phyloP scores from a whole-genome alignment of 2,329 filamentous ascomycete genomes.

The Talaromyces funiculosus region DNA sequence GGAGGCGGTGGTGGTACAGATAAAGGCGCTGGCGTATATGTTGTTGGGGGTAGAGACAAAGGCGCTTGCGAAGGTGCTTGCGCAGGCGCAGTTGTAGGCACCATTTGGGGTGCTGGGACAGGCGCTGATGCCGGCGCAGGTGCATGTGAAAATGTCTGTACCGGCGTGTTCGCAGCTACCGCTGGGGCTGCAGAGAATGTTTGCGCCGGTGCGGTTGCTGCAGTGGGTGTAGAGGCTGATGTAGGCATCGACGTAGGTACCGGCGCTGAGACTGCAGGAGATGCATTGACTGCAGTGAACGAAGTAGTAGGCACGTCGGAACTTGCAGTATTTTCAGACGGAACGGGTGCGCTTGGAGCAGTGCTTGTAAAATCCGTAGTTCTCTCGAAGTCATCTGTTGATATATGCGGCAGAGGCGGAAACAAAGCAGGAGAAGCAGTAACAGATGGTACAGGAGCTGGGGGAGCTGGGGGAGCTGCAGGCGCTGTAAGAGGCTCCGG shows the following conservation, averaged over 20 bases:
- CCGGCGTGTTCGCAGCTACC: not conserved
- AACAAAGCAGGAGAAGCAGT: not conserved
- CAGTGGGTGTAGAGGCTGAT: conserved; percentile 23
- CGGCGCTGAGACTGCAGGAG: not conserved
- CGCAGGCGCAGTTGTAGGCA: conserved; percentile 23
- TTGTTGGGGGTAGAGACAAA: conserved; percentile 1
- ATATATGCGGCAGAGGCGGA: conserved; percentile 11
- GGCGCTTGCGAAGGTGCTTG: conserved; percentile 23
- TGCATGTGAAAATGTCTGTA: not conserved
- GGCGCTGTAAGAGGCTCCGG: conserved; percentile 13
- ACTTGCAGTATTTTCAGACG: not conserved
- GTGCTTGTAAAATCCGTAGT: not conserved
- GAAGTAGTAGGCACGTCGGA: not conserved
- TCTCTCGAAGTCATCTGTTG: conserved; percentile 6
- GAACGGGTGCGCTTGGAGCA: not conserved
- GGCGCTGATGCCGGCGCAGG: not conserved
- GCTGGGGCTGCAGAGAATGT: not conserved
- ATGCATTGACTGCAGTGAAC: not conserved
- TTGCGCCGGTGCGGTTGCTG: conserved; percentile 16
- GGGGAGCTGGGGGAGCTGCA: not conserved
- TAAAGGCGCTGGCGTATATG: conserved; percentile 21
- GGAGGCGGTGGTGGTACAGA: conserved; percentile 24
- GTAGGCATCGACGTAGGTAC: conserved; percentile 12
- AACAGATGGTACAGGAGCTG: not conserved
- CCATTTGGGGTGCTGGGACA: not conserved